Evolutionary conservation across 202 grass and related monocot species (phyloP).

Genomic region (Brachypodium distachyon): DNA sequence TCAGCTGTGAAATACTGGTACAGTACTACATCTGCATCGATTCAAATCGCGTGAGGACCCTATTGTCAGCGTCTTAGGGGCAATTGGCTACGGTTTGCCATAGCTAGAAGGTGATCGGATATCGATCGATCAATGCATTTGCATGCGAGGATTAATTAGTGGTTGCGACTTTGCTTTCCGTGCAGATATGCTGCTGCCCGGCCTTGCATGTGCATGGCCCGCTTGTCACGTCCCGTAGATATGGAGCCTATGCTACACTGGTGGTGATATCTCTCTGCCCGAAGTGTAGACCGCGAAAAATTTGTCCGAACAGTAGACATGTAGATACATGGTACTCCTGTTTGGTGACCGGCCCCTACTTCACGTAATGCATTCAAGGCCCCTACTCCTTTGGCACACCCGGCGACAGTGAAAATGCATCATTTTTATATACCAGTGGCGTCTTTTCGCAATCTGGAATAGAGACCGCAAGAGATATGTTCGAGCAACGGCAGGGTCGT

Average conservation of each 20-base stretch:
- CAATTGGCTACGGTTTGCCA: too few species aligned
- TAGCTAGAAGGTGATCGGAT: too few species aligned
- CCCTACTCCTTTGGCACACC: background rate
- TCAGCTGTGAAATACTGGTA: too few species aligned
- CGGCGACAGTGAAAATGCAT: background rate
- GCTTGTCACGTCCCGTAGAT: background rate
- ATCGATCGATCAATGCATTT: too few species aligned
- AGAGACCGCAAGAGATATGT: too few species aligned
- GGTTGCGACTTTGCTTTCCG: slow-evolving; percentile 15
- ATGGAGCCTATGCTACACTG: background rate
- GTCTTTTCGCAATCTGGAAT: too few species aligned
- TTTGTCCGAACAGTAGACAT: background rate
- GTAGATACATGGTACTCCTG: background rate
- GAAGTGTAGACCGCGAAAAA: background rate
- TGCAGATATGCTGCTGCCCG: background rate
- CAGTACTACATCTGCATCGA: too few species aligned
- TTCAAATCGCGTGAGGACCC: too few species aligned
- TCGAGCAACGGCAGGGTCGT: too few species aligned
- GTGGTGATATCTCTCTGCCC: background rate
- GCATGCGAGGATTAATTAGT: background rate
- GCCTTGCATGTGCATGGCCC: background rate
- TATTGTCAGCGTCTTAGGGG: too few species aligned
- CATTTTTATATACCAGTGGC: background rate
- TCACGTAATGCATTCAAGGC: too few species aligned
- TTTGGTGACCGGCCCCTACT: background rate